Percentiles rank a stretch among this genome's conserved stretches.
These are phyloP conservation scores for Rhododendron williamsianum DNA, from an alignment of 148 eudicot genomes.

Conservation along the genomic window DNA sequence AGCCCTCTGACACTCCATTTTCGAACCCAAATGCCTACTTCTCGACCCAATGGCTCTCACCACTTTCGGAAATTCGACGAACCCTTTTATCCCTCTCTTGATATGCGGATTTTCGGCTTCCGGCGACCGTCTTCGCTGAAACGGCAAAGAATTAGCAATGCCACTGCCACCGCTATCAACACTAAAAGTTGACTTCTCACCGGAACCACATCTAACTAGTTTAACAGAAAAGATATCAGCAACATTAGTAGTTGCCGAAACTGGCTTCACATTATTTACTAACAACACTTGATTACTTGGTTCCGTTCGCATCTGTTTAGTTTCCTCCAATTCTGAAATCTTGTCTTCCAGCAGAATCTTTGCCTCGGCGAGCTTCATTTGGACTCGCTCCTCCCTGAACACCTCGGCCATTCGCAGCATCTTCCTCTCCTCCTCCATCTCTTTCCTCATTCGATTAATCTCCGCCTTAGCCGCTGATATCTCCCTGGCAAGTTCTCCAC, in stretches of 20 bases:
- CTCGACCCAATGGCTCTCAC: conserved; percentile 47
- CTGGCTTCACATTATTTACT: not conserved
- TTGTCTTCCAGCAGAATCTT: conserved; percentile 45
- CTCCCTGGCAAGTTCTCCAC: conserved; percentile 48
- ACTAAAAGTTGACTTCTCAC: conserved; percentile 15
- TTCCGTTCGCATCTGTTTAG: conserved; percentile 6
- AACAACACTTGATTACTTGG: not conserved
- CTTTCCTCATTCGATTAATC: conserved; percentile 34
- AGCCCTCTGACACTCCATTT: conserved; percentile 69
- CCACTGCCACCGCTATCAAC: not conserved
- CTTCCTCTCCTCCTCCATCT: conserved; percentile 60
- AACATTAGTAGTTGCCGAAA: not conserved
- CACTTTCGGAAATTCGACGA: conserved; percentile 55
- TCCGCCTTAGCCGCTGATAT: conserved; percentile 31
- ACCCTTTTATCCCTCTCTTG: conserved; percentile 60
- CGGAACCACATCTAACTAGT: not conserved
- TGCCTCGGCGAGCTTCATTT: conserved; percentile 67
- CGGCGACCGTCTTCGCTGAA: conserved; percentile 27
- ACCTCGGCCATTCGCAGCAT: conserved; percentile 68
- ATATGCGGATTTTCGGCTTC: conserved; percentile 71
- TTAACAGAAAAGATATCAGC: conserved; percentile 2
- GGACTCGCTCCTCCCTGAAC: conserved; percentile 63
- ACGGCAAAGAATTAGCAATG: conserved; percentile 5
- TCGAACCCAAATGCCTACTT: conserved; percentile 45
- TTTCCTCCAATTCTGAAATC: conserved; percentile 24